A percentile compares a stretch with the other conserved stretches of the same genome.
phyloP scores from a whole-genome alignment of 2,329 filamentous ascomycete species.

The Aspergillus sp. region DNA sequence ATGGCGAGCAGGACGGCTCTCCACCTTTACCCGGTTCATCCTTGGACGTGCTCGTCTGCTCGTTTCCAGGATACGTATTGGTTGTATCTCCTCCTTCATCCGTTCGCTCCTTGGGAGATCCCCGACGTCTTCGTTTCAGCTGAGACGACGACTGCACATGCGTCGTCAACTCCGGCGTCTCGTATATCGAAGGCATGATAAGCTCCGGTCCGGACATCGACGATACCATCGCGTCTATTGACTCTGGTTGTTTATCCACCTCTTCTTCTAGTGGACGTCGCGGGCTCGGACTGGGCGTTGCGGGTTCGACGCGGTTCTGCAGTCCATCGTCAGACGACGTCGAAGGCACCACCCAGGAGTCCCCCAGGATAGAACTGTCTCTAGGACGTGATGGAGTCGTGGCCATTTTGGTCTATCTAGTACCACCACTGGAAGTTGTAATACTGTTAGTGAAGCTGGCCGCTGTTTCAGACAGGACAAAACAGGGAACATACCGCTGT shows the following conservation, averaged over 20 bases:
- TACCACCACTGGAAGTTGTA: too few relatives aligned
- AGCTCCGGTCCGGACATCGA: constrained; percentile 30
- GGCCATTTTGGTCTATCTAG: neutral
- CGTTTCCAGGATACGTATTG: neutral
- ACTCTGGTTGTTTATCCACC: constrained; percentile 12
- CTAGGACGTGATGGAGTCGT: neutral
- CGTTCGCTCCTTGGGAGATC: neutral
- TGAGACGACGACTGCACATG: neutral
- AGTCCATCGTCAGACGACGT: constrained; percentile 7
- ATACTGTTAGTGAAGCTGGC: too few relatives aligned
- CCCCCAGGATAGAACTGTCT: constrained; percentile 19
- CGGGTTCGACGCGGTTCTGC: constrained; percentile 1
- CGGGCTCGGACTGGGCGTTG: constrained; percentile 7
- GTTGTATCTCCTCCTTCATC: neutral
- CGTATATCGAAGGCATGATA: constrained; percentile 34
- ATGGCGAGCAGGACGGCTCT: neutral
- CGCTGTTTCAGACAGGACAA: too few relatives aligned
- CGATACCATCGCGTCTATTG: constrained; percentile 18
- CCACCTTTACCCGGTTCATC: neutral
- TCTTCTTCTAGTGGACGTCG: constrained; percentile 4
- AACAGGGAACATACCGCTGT: too few relatives aligned
- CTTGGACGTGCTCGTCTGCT: neutral
- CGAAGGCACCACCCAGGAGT: constrained; percentile 32
- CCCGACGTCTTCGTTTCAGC: constrained; percentile 16
- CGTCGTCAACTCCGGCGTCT: constrained; percentile 17